These are phyloP conservation scores for Cercophora samala DNA, from an alignment of 495 filamentous ascomycete species.

Conservation along the genomic window DNA sequence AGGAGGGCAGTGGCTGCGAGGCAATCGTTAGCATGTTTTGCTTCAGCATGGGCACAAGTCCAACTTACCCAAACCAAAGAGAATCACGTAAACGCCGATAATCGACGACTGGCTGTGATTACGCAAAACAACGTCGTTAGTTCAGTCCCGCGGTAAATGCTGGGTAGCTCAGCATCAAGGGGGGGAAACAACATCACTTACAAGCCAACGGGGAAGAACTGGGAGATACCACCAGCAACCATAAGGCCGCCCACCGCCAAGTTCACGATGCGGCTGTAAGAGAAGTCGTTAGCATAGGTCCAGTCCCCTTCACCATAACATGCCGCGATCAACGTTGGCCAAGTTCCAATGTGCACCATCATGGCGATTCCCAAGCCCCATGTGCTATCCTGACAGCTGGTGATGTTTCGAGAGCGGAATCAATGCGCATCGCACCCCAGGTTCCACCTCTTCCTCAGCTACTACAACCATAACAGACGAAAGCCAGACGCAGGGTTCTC, in stretches of 20 bases:
- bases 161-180: not conserved
- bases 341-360: not conserved
- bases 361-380: not conserved
- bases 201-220: constrained; percentile 69
- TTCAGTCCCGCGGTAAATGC: not conserved
- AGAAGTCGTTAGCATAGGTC: constrained; percentile 16
- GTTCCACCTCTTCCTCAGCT: not conserved
- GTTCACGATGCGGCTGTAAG: constrained; percentile 83
- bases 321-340: not conserved
- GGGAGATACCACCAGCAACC: constrained; percentile 82
- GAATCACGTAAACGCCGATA: constrained; percentile 76
- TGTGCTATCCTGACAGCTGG: not conserved
- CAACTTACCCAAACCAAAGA: constrained; percentile 81
- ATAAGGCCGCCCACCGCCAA: constrained; percentile 82
- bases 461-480: not conserved
- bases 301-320: constrained; percentile 8
- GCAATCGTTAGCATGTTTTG: not conserved
- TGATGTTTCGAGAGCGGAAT: not conserved
- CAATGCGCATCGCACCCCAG: not conserved
- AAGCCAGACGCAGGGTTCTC: not conserved
- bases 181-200: too few relatives aligned
- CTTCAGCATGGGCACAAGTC: not conserved
- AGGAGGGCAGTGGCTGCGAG: constrained; percentile 57
- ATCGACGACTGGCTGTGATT: constrained; percentile 60
- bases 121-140: not conserved